Conservation (phyloP, 371 early-diverging fungal species). For the Umbelopsis sp. region DNA sequence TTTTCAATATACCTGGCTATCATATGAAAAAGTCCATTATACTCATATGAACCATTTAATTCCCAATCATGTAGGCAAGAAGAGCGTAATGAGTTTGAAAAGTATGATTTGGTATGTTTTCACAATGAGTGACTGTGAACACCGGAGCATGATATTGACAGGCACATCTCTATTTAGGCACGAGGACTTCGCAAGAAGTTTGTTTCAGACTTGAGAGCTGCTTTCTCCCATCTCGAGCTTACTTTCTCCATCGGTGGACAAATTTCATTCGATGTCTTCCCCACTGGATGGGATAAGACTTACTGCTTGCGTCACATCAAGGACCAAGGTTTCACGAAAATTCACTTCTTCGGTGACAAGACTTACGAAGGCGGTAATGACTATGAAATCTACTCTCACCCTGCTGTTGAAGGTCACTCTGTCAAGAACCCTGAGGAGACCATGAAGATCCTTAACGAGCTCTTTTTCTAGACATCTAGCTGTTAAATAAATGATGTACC, state of each 20-base stretch:
- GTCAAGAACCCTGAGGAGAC: conserved; percentile 95
- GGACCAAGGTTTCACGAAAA: conserved; percentile 85
- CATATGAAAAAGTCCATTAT: neutral
- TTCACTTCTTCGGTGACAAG: conserved; percentile 99
- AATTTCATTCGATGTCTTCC: conserved; percentile 99
- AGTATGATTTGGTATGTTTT: conserved; percentile 75
- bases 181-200: conserved; percentile 83
- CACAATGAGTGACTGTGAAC: conserved; percentile 23
- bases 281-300: conserved; percentile 99
- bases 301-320: conserved; percentile 96
- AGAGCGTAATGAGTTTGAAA: conserved; percentile 95
- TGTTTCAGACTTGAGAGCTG: conserved; percentile 81
- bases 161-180: conserved; percentile 38
- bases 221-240: conserved; percentile 89
- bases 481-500: conserved; percentile 5
- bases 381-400: conserved; percentile 96
- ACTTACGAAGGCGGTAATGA: conserved; percentile 99
- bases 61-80: conserved; percentile 52
- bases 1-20: neutral
- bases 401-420: conserved; percentile 84
- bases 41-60: neutral
- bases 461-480: conserved; percentile 60
- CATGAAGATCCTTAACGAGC: conserved; percentile 78
- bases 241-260: conserved; percentile 99
- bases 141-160: conserved; percentile 17